These are phyloP conservation scores for Penstemon newberryi DNA, from an alignment of 257 asterid genomes.

Conservation along the genomic window DNA sequence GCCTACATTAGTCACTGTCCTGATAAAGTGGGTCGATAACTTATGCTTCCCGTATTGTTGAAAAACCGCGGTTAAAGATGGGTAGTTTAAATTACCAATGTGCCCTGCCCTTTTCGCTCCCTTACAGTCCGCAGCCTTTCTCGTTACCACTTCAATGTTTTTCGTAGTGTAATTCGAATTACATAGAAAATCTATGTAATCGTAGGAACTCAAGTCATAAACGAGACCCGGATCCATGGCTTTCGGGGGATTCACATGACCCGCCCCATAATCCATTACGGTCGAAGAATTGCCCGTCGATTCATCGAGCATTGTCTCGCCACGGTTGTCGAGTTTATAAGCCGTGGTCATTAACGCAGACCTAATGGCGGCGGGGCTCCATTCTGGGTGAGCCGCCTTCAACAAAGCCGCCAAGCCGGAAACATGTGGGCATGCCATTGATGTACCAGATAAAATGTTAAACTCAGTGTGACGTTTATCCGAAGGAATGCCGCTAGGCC, in stretches of 20 bases:
- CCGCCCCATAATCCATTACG: slow-evolving; percentile 84
- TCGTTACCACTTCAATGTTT: slow-evolving; percentile 51
- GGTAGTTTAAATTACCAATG: slow-evolving; percentile 76
- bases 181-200: slow-evolving; percentile 75
- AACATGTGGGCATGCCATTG: slow-evolving; percentile 94
- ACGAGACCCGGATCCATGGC: slow-evolving; percentile 90
- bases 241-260: slow-evolving; percentile 83
- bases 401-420: slow-evolving; percentile 79
- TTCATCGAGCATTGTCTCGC: slow-evolving; percentile 69
- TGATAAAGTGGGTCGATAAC: slow-evolving; percentile 74
- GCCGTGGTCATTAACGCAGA: slow-evolving; percentile 94
- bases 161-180: slow-evolving; percentile 70
- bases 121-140: slow-evolving; percentile 56
- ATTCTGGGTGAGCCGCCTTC: slow-evolving; percentile 88
- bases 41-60: slow-evolving; percentile 66
- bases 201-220: slow-evolving; percentile 63
- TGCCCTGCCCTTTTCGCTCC: slow-evolving; percentile 82
- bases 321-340: slow-evolving; percentile 65
- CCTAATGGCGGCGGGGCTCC: slow-evolving; percentile 90
- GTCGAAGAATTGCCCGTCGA: slow-evolving; percentile 72
- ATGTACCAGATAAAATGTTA: slow-evolving; percentile 80
- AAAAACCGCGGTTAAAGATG: slow-evolving; percentile 67
- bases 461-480: slow-evolving; percentile 73
- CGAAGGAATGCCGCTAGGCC: slow-evolving; percentile 67
- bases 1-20: slow-evolving; percentile 80